Evolutionary conservation across 306 rosid genomes (phyloP).

Genomic region (Citrullus amarus): DNA sequence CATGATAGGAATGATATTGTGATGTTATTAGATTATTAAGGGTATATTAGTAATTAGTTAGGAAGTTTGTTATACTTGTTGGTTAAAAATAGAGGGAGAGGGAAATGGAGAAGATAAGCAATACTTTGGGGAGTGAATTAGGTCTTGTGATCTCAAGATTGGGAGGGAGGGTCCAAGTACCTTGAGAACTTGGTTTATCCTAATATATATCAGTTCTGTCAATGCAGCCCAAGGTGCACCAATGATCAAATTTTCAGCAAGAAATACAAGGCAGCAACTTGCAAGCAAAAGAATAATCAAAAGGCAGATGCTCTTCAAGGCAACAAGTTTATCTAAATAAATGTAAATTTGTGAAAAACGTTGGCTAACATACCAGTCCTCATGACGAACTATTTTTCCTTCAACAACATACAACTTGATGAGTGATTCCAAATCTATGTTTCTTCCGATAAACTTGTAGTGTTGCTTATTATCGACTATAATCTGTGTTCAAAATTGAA

Average conservation of each 20-base stretch:
- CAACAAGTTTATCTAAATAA: not conserved
- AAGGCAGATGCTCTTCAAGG: not conserved
- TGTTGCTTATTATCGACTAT: constrained; percentile 52
- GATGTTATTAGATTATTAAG: too few species aligned
- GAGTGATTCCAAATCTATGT: constrained; percentile 55
- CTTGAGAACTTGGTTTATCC: too few species aligned
- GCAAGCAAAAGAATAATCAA: not conserved
- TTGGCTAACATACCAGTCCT: constrained; percentile 52
- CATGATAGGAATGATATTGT: too few species aligned
- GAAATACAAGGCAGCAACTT: not conserved
- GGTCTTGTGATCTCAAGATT: too few species aligned
- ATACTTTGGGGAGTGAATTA: too few species aligned
- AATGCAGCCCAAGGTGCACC: too few species aligned
- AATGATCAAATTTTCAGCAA: not conserved
- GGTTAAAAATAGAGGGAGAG: too few species aligned
- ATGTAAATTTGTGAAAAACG: not conserved
- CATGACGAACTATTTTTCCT: constrained; percentile 70
- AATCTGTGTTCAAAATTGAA: constrained; percentile 31
- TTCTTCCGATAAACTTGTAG: constrained; percentile 61
- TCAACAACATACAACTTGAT: constrained; percentile 55
- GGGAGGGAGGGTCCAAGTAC: too few species aligned
- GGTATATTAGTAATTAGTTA: too few species aligned
- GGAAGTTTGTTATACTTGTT: too few species aligned
- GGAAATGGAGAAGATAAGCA: too few species aligned
- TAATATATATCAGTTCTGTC: too few species aligned